phyloP scores from a whole-genome alignment of 164 flowering plant species.

The Amborella trichopoda region DNA sequence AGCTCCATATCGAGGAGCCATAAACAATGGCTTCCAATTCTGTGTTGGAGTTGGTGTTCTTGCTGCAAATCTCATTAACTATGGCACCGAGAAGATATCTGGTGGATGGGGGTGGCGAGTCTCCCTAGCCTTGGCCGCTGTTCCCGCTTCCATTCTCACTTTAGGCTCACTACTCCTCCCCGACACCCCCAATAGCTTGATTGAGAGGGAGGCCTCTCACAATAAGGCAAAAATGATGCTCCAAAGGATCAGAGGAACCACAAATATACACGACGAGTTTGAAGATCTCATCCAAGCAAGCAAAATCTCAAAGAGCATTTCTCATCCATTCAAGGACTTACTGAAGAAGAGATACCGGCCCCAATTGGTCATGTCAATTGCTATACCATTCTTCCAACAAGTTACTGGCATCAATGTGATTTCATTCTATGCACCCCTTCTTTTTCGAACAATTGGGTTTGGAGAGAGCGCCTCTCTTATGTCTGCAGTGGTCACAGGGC shows the following conservation, averaged over 20 bases:
- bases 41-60: conserved; percentile 29
- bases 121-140: conserved; percentile 18
- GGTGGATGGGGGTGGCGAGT: conserved; percentile 23
- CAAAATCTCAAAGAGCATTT: background rate
- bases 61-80: conserved; percentile 19
- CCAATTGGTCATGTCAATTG: background rate
- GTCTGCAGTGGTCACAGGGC: background rate
- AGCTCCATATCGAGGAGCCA: conserved; percentile 30
- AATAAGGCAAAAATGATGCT: conserved; percentile 1
- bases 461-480: background rate
- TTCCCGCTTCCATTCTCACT: conserved; percentile 11
- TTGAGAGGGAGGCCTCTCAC: background rate
- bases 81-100: conserved; percentile 15
- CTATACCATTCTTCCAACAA: background rate
- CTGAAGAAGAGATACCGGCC: background rate
- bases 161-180: background rate
- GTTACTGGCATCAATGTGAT: background rate
- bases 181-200: background rate
- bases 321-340: background rate
- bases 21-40: conserved; percentile 53
- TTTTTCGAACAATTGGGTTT: background rate
- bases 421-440: background rate
- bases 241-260: background rate
- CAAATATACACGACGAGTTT: background rate
- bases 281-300: background rate